phyloP scores from a whole-genome alignment of 106 monocot species.

The Alisma plantagoaquatica region DNA sequence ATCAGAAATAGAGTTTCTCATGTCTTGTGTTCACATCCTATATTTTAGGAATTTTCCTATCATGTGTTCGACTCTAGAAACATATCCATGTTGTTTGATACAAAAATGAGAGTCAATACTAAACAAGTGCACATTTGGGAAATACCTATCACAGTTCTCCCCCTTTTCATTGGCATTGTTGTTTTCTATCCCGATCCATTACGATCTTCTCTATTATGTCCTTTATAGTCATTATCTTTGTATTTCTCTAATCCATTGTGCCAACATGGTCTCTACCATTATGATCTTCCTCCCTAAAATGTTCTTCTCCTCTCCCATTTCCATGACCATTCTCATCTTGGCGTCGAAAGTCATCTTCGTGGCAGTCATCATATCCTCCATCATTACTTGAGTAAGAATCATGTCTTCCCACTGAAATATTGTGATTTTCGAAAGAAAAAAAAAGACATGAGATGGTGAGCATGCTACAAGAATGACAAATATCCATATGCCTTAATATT shows the following conservation, averaged over 20 bases:
- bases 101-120: too few relatives aligned
- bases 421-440: conserved; percentile 27
- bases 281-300: conserved; percentile 43
- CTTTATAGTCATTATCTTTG: conserved; percentile 43
- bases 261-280: conserved; percentile 30
- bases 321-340: conserved; percentile 64
- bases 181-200: conserved; percentile 32
- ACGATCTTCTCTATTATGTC: conserved; percentile 32
- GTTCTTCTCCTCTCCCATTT: conserved; percentile 35
- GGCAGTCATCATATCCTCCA: conserved; percentile 36
- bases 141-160: too few relatives aligned
- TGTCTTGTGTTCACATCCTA: too few relatives aligned
- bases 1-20: too few relatives aligned
- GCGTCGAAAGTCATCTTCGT: conserved; percentile 25
- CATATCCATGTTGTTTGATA: too few relatives aligned
- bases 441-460: neutral
- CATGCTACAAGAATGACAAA: too few relatives aligned
- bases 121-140: too few relatives aligned
- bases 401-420: conserved; percentile 37
- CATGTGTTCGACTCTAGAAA: too few relatives aligned
- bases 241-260: conserved; percentile 35
- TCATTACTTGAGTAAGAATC: conserved; percentile 25
- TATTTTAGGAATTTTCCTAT: too few relatives aligned
- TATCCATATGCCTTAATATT: neutral
- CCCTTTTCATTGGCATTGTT: conserved; percentile 46